Percentiles rank a stretch among this genome's conserved stretches.
These are phyloP conservation scores for Cyberlindnera mycetangii DNA, from an alignment of 805 yeast genomes.

Conservation along the genomic window DNA sequence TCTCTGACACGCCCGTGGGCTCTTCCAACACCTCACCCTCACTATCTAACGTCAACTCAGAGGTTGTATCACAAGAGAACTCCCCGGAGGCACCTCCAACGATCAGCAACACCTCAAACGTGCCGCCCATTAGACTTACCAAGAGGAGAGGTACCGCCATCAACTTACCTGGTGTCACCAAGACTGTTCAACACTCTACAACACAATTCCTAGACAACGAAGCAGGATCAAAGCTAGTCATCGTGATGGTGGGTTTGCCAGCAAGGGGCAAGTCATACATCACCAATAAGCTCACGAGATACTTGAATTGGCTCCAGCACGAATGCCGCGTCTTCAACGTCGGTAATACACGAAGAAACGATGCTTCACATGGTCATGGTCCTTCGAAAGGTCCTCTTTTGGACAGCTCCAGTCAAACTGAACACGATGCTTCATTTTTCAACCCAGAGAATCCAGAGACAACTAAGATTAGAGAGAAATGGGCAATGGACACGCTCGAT, in stretches of 20 bases:
- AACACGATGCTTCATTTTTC: slow-evolving; percentile 82
- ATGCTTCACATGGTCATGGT: slow-evolving; percentile 50
- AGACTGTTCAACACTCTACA: slow-evolving; percentile 54
- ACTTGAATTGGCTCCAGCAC: slow-evolving; percentile 91
- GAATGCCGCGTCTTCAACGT: slow-evolving; percentile 90
- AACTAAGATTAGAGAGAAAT: slow-evolving; percentile 72
- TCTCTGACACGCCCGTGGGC: slow-evolving; percentile 70
- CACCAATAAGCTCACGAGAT: slow-evolving; percentile 86
- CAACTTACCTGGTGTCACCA: slow-evolving; percentile 90
- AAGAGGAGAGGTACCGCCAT: slow-evolving; percentile 73
- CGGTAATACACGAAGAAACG: slow-evolving; percentile 88
- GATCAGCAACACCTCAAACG: neutral
- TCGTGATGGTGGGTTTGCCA: slow-evolving; percentile 95
- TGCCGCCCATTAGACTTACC: slow-evolving; percentile 29
- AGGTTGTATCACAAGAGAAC: slow-evolving; percentile 29
- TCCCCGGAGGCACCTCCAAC: slow-evolving; percentile 27
- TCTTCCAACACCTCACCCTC: slow-evolving; percentile 56
- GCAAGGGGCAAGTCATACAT: slow-evolving; percentile 94
- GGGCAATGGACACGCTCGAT: slow-evolving; percentile 95
- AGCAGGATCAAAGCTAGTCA: slow-evolving; percentile 79
- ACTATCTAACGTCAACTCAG: slow-evolving; percentile 27
- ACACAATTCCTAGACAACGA: slow-evolving; percentile 39
- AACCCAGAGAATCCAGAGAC: slow-evolving; percentile 71
- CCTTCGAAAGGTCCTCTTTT: slow-evolving; percentile 68
- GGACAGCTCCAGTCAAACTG: slow-evolving; percentile 31